Evolutionary conservation across 139 green algal species (phyloP).

Genomic region (Parachlorella kessleri): DNA sequence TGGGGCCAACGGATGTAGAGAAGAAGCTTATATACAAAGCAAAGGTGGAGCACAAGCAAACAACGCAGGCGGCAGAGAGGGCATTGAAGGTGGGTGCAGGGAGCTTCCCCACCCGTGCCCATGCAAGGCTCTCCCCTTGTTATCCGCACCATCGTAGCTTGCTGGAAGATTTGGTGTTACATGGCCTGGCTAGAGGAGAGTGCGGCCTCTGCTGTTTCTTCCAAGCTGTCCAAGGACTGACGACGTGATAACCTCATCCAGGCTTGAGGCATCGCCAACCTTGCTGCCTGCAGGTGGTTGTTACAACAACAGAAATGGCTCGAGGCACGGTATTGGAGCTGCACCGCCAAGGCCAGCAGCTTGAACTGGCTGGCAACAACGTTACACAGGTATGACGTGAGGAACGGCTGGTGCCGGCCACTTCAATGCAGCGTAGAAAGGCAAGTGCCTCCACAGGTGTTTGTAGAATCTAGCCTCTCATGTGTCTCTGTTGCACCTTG

Average conservation of each 20-base stretch:
- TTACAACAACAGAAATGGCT: constrained; percentile 19
- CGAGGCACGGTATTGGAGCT: constrained; percentile 9
- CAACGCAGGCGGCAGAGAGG: constrained; percentile 1
- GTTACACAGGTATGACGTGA: background rate
- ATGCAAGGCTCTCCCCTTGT: too few species aligned
- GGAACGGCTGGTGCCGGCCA: background rate
- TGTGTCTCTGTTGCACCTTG: background rate
- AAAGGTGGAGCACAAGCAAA: background rate
- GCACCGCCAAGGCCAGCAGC: constrained; percentile 27
- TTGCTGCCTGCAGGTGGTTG: constrained; percentile 14
- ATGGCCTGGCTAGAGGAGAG: too few species aligned
- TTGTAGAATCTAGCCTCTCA: background rate
- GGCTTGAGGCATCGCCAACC: background rate
- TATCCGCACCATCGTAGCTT: too few species aligned
- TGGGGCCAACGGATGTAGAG: too few species aligned
- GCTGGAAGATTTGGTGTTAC: too few species aligned
- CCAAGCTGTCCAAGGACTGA: background rate
- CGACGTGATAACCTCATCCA: background rate
- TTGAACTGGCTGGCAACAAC: constrained; percentile 8
- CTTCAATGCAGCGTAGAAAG: background rate
- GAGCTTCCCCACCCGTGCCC: too few species aligned
- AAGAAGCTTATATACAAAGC: too few species aligned
- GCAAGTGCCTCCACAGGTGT: background rate
- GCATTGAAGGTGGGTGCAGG: constrained; percentile 25
- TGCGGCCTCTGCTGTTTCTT: too few species aligned